phyloP scores from a whole-genome alignment of 352 stramenopile genomes.

The Thalassiosira exigua region DNA sequence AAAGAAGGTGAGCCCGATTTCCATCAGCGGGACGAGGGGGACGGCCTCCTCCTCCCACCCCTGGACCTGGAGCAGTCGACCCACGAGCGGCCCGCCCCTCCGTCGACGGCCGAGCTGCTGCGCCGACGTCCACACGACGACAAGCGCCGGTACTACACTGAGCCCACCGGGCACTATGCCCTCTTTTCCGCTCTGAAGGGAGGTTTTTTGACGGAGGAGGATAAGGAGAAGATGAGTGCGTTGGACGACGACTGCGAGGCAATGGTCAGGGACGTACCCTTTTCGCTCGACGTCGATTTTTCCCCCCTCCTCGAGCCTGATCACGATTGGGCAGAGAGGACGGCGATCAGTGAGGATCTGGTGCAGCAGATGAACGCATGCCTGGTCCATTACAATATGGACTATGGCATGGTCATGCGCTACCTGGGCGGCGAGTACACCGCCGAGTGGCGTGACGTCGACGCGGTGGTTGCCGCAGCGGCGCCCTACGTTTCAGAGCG shows the following conservation, averaged over 20 bases:
- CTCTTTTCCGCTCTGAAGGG: not conserved
- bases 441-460: not conserved
- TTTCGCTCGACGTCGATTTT: not conserved
- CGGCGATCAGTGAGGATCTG: not conserved
- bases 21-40: no score
- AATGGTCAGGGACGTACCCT: not conserved
- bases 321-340: constrained; percentile 12
- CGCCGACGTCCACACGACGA: not conserved
- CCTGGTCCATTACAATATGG: constrained; percentile 11
- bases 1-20: no score
- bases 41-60: no score
- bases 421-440: constrained; percentile 17
- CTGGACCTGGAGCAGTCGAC: no score
- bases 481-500: not conserved
- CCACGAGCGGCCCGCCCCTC: no score
- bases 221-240: not conserved
- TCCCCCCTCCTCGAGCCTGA: not conserved
- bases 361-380: constrained; percentile 14
- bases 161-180: not conserved
- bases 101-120: not conserved
- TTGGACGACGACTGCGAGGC: not conserved
- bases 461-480: not conserved
- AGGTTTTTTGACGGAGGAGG: not conserved
- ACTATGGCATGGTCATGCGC: constrained; percentile 8
- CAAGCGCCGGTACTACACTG: not conserved